Base-by-base conservation (phyloP, 2,329 filamentous ascomycete species). In the Lachnellula suecica region DNA sequence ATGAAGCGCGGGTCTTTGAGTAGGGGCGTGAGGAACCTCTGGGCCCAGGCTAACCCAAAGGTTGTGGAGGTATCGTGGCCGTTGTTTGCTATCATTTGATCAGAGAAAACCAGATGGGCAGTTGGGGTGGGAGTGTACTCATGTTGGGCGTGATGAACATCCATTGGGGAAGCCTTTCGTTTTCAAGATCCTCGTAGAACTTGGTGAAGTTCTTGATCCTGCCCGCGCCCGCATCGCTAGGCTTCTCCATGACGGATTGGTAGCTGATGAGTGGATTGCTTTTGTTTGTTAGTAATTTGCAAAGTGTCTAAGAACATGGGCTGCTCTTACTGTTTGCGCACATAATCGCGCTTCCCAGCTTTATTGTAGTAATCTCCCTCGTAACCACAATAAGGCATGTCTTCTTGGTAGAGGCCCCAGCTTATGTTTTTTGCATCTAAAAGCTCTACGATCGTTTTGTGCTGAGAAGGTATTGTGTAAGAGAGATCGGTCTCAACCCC, bases 151-250 rank as follows among this genome's bases (percentile, higher is more conserved):
- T n/a, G n/a, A n/a, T 78, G 68, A 83, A 82, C 40, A 78, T 74
- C 72, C 82, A 87, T 64, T 88, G 84, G 3, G 85, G 85, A 6
- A 88, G 73, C 19, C 70, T 69, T 55, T 80, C 68, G 47, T 72
- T 72, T n/a, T 72, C 69, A 29, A 87, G 69, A 58, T 87, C 84
- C 9, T 73, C 68, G 42, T 81, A 70, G 68, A 89, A 87, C 51
- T 75, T 70, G 23, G 78, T 77, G 61, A 87, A 79, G 56, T 83
- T 86, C 68, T 85, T 83, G 61, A 85, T 78, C 57, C 79, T 75
- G 31, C 76, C 72, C 2, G 86, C 72, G n/a, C 85, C 52, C 2
- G 68, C 67, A n/a, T n/a, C n/a, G n/a, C n/a, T n/a, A 10, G 68
- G 66, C 52, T 76, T 75, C 34, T 74, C 70, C 52, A 80, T 77